phyloP scores from a whole-genome alignment of 1,139 yeast species.

The Keqinozyma sinolaborantium region DNA sequence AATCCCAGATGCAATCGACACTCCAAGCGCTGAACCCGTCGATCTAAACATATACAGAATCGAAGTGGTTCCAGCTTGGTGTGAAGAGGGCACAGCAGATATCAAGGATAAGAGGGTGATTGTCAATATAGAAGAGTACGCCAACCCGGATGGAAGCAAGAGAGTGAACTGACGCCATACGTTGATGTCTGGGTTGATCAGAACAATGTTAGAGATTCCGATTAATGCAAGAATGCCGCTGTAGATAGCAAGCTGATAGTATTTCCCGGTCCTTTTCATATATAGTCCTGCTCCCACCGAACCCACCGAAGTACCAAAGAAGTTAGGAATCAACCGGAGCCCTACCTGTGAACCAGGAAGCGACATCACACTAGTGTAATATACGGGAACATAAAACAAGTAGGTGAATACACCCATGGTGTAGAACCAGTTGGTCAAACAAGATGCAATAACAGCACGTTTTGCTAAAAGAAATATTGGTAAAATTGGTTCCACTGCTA shows the following conservation, averaged over 20 bases:
- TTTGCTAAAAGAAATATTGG: constrained; percentile 53
- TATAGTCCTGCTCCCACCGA: constrained; percentile 65
- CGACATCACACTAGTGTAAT: constrained; percentile 51
- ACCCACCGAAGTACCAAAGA: constrained; percentile 61
- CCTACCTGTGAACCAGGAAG: constrained; percentile 59
- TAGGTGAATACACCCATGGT: constrained; percentile 52
- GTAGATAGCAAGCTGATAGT: constrained; percentile 44
- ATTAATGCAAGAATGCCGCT: constrained; percentile 42
- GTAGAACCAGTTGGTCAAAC: constrained; percentile 62
- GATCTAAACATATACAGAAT: constrained; percentile 71
- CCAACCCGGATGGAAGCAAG: constrained; percentile 48
- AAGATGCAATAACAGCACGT: constrained; percentile 58
- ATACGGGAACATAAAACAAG: constrained; percentile 61
- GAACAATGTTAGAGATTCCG: constrained; percentile 40
- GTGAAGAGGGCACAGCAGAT: constrained; percentile 53
- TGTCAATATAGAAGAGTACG: constrained; percentile 57
- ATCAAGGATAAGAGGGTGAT: constrained; percentile 62
- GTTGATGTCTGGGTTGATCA: constrained; percentile 37
- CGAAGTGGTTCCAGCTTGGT: constrained; percentile 68
- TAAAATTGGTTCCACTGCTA: constrained; percentile 63
- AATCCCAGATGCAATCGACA: constrained; percentile 60
- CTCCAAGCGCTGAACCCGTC: constrained; percentile 69
- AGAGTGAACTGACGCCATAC: constrained; percentile 27
- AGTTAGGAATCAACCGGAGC: constrained; percentile 56
- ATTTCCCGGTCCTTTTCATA: constrained; percentile 66